A percentile compares a stretch with the other conserved stretches of the same genome.
These are phyloP conservation scores for Torulaspora indica DNA, from an alignment of 805 yeast genomes.

Conservation along the genomic window DNA sequence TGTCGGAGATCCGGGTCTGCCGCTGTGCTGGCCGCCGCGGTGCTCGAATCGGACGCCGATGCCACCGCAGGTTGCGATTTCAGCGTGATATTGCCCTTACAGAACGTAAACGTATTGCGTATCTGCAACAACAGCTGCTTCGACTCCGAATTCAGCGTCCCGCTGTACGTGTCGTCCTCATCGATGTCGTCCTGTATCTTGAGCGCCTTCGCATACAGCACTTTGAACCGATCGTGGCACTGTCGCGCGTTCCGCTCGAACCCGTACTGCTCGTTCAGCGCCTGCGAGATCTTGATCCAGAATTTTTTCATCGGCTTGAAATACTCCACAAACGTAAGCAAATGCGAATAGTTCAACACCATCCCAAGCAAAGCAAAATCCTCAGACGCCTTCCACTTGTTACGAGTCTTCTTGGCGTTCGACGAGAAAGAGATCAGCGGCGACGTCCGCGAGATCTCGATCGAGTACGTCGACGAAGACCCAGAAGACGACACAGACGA, in stretches of 20 bases:
- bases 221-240: constrained; percentile 32
- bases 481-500: constrained; percentile 3
- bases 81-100: constrained; percentile 24
- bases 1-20: constrained; percentile 1
- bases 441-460: constrained; percentile 2
- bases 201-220: constrained; percentile 22
- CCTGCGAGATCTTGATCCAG: constrained; percentile 26
- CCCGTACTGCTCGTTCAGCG: constrained; percentile 17
- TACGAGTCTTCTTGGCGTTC: constrained; percentile 14
- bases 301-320: constrained; percentile 32
- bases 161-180: constrained; percentile 5
- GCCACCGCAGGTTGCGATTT: constrained; percentile 12
- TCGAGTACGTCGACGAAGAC: constrained; percentile 4
- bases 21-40: constrained; percentile 1
- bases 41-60: neutral
- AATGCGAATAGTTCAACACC: constrained; percentile 18
- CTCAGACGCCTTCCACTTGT: constrained; percentile 26
- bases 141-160: constrained; percentile 12
- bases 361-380: constrained; percentile 24
- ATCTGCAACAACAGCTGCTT: constrained; percentile 16
- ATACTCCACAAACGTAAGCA: constrained; percentile 25
- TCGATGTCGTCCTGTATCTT: constrained; percentile 11
- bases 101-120: constrained; percentile 17
- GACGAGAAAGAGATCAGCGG: constrained; percentile 4
- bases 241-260: constrained; percentile 29